Percentiles rank a stretch among this genome's conserved stretches.
Evolutionary conservation across 305 asterid species (phyloP).

Genomic region (Rubia peregrina): DNA sequence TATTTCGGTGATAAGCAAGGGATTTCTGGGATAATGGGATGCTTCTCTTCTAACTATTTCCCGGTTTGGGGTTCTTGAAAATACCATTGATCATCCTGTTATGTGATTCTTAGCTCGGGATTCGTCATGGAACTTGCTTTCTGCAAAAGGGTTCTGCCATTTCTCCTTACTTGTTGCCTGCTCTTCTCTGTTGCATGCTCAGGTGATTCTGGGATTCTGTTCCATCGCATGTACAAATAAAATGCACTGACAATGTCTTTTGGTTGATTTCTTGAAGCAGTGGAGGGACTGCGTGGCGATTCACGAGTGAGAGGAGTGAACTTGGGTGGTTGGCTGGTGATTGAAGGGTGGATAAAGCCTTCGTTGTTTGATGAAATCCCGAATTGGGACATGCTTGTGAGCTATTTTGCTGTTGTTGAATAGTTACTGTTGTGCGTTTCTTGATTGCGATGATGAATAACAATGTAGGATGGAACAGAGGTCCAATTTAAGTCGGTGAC

Average conservation of each 20-base stretch:
- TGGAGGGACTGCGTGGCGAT: conserved; percentile 48
- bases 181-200: conserved; percentile 42
- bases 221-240: background rate
- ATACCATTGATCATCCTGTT: conserved; percentile 10
- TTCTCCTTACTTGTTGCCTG: conserved; percentile 39
- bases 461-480: conserved; percentile 73
- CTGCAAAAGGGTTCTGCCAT: conserved; percentile 41
- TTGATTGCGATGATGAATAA: conserved; percentile 19
- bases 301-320: conserved; percentile 71
- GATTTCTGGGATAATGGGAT: conserved; percentile 19
- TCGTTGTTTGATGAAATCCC: conserved; percentile 65
- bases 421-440: background rate
- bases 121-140: conserved; percentile 41
- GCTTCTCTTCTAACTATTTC: conserved; percentile 13
- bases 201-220: conserved; percentile 29
- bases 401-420: conserved; percentile 16
- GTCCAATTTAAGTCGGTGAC: conserved; percentile 54
- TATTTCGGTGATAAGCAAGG: conserved; percentile 40
- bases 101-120: conserved; percentile 15
- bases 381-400: conserved; percentile 71
- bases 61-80: conserved; percentile 20
- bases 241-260: background rate
- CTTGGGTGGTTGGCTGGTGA: conserved; percentile 82
- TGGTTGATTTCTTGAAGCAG: conserved; percentile 29
- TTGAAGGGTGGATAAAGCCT: conserved; percentile 85